Conservation (phyloP, 352 stramenopile species). For the Pythium guiyangense region DNA sequence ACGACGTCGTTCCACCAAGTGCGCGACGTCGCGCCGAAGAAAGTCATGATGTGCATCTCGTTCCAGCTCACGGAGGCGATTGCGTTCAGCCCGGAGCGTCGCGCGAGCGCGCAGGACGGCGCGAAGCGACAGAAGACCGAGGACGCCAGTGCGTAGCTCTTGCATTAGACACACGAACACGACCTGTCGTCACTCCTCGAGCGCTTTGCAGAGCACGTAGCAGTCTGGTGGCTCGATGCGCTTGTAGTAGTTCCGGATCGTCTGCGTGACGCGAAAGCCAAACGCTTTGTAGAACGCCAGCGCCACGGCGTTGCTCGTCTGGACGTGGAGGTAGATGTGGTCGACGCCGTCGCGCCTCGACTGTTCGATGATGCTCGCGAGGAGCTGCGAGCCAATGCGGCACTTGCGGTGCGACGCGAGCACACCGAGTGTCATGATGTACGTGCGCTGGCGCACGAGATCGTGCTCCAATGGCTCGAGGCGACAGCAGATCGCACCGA, state of each 20-base stretch:
- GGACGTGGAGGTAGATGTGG: constrained; percentile 87
- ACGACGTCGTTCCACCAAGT: constrained; percentile 83
- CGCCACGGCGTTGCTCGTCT: constrained; percentile 90
- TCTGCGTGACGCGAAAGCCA: constrained; percentile 87
- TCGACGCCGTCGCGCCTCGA: constrained; percentile 32
- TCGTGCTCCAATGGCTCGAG: constrained; percentile 45
- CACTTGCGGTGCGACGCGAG: constrained; percentile 83
- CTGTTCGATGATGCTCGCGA: constrained; percentile 34
- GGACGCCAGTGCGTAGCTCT: background rate
- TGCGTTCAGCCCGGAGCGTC: constrained; percentile 52
- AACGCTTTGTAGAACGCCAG: constrained; percentile 89
- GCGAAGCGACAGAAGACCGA: constrained; percentile 47
- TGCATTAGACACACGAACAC: background rate
- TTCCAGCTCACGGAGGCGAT: constrained; percentile 88
- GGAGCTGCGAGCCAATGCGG: constrained; percentile 30
- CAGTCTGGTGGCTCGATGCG: constrained; percentile 92
- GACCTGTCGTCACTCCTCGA: constrained; percentile 8
- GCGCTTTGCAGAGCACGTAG: constrained; percentile 84
- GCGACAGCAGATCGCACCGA: constrained; percentile 89
- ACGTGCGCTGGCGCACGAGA: constrained; percentile 46
- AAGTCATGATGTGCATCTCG: constrained; percentile 97
- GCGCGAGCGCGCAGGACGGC: constrained; percentile 26
- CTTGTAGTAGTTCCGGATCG: constrained; percentile 94
- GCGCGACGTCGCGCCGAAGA: constrained; percentile 95
- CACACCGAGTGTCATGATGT: constrained; percentile 95